Conservation (phyloP, 805 yeast genomes). For the Tetrapisispora pingtungensis region DNA sequence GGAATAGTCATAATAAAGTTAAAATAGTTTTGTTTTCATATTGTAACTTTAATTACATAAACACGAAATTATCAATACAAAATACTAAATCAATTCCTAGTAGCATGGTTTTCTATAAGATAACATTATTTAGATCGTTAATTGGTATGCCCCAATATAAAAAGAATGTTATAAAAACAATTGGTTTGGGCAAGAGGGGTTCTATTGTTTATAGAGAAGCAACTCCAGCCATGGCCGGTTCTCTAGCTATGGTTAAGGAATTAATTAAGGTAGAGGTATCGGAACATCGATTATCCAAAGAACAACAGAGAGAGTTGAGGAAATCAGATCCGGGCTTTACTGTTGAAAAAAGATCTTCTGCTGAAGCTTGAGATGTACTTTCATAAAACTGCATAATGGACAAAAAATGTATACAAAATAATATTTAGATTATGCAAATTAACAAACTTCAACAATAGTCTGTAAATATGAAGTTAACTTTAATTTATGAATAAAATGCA, state of each 20-base stretch:
- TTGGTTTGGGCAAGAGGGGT: constrained; percentile 71
- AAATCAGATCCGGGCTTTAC: constrained; percentile 57
- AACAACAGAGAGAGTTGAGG: constrained; percentile 45
- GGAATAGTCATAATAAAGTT: too few species aligned
- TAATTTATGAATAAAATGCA: background rate
- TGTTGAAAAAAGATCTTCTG: constrained; percentile 31
- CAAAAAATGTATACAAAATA: too few species aligned
- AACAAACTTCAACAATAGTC: background rate
- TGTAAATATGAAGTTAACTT: background rate
- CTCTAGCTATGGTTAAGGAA: constrained; percentile 74
- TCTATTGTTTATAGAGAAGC: constrained; percentile 63
- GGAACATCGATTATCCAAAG: constrained; percentile 40
- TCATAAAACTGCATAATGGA: too few species aligned
- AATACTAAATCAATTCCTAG: too few species aligned
- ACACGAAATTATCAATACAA: too few species aligned
- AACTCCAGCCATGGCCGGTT: constrained; percentile 75
- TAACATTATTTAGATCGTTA: constrained; percentile 70
- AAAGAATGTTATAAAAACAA: constrained; percentile 52
- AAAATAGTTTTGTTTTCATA: too few species aligned
- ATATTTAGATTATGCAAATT: background rate
- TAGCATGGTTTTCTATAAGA: constrained; percentile 39
- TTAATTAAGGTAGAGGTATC: constrained; percentile 72
- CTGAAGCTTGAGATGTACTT: background rate
- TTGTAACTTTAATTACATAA: too few species aligned
- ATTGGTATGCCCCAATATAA: constrained; percentile 72